Evolutionary conservation across 208 protist species (phyloP).

Genomic region (Balamuthia mandrillaris): DNA sequence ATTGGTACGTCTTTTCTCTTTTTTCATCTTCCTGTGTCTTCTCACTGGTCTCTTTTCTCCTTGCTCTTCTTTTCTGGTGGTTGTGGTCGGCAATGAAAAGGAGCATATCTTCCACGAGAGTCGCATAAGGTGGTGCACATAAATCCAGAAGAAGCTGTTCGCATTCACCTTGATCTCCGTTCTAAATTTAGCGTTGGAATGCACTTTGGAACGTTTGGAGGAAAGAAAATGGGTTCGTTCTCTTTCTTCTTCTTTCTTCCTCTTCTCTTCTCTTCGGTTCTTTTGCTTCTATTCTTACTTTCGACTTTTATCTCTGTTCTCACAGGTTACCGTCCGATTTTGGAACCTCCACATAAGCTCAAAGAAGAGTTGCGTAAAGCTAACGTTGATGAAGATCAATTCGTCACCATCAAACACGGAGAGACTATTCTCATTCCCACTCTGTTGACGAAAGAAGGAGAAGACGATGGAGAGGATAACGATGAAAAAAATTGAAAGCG

Average conservation of each 20-base stretch:
- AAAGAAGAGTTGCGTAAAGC: not conserved
- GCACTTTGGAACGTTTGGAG: not conserved
- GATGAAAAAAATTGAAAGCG: too few species aligned
- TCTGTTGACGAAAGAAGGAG: too few species aligned
- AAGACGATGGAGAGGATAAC: too few species aligned
- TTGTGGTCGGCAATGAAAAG: not conserved
- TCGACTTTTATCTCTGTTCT: too few species aligned
- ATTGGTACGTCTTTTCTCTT: not conserved
- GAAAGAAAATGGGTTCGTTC: not conserved
- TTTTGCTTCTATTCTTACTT: too few species aligned
- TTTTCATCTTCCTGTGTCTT: not conserved
- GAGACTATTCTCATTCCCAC: not conserved
- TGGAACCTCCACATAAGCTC: not conserved
- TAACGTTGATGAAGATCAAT: not conserved
- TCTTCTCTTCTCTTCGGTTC: not conserved
- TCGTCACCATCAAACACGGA: conserved; percentile 5
- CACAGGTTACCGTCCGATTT: not conserved
- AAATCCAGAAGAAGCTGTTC: not conserved
- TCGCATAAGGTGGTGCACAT: not conserved
- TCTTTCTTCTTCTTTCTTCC: not conserved
- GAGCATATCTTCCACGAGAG: not conserved
- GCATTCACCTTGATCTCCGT: not conserved
- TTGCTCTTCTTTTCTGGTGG: too few species aligned
- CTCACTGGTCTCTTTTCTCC: too few species aligned
- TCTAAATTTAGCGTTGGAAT: not conserved